A percentile compares a stretch with the other conserved stretches of the same genome.
These are phyloP conservation scores for Kokia cookei DNA, from an alignment of 441 rosid genomes.

Conservation along the genomic window DNA sequence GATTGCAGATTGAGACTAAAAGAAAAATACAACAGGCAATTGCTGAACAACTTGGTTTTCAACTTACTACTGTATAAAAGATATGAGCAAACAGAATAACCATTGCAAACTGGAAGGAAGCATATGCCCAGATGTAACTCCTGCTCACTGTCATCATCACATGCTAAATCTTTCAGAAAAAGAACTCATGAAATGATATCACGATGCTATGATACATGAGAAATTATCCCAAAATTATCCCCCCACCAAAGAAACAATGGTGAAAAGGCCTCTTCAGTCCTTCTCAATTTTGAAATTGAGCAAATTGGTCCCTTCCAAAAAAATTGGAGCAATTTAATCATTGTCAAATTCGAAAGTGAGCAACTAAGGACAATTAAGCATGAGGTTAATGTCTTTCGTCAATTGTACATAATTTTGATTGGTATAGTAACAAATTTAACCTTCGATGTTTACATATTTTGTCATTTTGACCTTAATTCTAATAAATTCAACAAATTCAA, in stretches of 20 bases:
- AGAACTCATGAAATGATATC: conserved; percentile 13
- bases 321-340: too few species aligned
- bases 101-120: conserved; percentile 36
- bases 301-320: too few species aligned
- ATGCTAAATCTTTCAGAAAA: conserved; percentile 8
- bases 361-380: too few species aligned
- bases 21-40: background rate
- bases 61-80: conserved; percentile 35
- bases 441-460: too few species aligned
- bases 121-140: conserved; percentile 41
- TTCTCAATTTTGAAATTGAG: too few species aligned
- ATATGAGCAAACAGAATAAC: conserved; percentile 42
- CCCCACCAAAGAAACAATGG: background rate
- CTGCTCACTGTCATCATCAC: conserved; percentile 33
- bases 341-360: too few species aligned
- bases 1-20: background rate
- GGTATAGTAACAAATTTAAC: too few species aligned
- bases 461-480: too few species aligned
- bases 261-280: too few species aligned
- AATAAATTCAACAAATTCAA: too few species aligned
- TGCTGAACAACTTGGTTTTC: background rate
- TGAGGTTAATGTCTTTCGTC: too few species aligned
- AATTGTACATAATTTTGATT: too few species aligned
- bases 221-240: background rate
- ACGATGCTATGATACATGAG: conserved; percentile 10